Percentiles rank a stretch among this genome's conserved stretches.
Evolutionary conservation across 2,329 filamentous ascomycete genomes (phyloP).

Genomic region (Pezicula rhizophila): DNA sequence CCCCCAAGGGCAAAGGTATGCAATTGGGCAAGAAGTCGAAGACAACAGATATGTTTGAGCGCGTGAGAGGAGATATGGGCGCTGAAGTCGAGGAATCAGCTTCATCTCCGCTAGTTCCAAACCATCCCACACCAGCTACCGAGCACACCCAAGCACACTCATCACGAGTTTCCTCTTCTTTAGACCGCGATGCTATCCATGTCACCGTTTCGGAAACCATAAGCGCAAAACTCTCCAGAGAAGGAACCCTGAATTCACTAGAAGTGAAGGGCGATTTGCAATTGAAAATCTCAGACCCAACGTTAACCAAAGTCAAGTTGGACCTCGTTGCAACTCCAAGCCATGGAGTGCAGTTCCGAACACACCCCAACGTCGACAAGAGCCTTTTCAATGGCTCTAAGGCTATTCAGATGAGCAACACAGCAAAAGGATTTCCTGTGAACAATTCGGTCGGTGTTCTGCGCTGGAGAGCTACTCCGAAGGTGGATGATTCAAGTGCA

Average conservation of each 20-base stretch:
- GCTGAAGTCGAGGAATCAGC: conserved; percentile 68
- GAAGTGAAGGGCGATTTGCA: conserved; percentile 89
- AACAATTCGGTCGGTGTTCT: conserved; percentile 92
- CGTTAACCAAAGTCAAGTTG: conserved; percentile 87
- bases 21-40: conserved; percentile 98
- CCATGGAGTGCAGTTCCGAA: conserved; percentile 84
- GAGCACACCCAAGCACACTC: conserved; percentile 43
- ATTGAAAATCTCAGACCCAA: conserved; percentile 80
- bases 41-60: conserved; percentile 94
- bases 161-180: conserved; percentile 56
- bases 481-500: conserved; percentile 70
- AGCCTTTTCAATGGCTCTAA: conserved; percentile 76
- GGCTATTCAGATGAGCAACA: conserved; percentile 84
- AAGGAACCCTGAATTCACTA: conserved; percentile 80
- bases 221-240: conserved; percentile 78
- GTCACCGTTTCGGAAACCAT: conserved; percentile 87
- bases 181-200: conserved; percentile 80
- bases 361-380: conserved; percentile 95
- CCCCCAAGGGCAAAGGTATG: conserved; percentile 94
- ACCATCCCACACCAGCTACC: conserved; percentile 41
- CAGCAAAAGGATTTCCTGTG: conserved; percentile 80
- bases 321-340: conserved; percentile 69
- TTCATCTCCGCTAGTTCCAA: conserved; percentile 57
- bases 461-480: conserved; percentile 83
- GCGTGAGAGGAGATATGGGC: conserved; percentile 87